A percentile compares a stretch with the other conserved stretches of the same genome.
Conservation (phyloP, 345 rosid genomes). For the Alliaria petiolata region DNA sequence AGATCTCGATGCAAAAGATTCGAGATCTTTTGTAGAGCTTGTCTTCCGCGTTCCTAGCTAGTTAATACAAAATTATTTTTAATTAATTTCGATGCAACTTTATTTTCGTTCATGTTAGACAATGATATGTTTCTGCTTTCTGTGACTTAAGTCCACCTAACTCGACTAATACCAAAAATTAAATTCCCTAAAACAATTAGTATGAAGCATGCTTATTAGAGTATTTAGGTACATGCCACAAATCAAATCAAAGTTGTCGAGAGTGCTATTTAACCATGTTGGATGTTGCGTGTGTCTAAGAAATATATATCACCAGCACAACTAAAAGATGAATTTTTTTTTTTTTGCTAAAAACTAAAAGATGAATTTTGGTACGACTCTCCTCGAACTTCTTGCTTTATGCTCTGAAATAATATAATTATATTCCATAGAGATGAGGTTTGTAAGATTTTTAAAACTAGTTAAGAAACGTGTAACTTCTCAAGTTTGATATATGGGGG, state of each 20-base stretch:
- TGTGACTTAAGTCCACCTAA: not conserved
- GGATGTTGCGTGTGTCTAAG: constrained; percentile 13
- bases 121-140: not conserved
- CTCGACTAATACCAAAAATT: not conserved
- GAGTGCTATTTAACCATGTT: constrained; percentile 5
- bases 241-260: not conserved
- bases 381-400: not conserved
- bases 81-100: not conserved
- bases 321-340: no score
- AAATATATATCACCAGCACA: constrained; percentile 6
- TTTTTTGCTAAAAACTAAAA: no score
- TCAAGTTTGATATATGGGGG: not conserved
- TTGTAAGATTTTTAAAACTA: not conserved
- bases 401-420: not conserved
- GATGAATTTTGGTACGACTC: not conserved
- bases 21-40: not conserved
- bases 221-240: not conserved
- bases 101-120: not conserved
- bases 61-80: not conserved
- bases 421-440: not conserved
- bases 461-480: constrained; percentile 11
- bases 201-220: constrained; percentile 1
- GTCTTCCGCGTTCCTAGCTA: not conserved
- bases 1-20: constrained; percentile 10
- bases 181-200: not conserved